Base-by-base conservation (phyloP, 1,139 yeast genomes). In the Taphrina flavorubra region DNA sequence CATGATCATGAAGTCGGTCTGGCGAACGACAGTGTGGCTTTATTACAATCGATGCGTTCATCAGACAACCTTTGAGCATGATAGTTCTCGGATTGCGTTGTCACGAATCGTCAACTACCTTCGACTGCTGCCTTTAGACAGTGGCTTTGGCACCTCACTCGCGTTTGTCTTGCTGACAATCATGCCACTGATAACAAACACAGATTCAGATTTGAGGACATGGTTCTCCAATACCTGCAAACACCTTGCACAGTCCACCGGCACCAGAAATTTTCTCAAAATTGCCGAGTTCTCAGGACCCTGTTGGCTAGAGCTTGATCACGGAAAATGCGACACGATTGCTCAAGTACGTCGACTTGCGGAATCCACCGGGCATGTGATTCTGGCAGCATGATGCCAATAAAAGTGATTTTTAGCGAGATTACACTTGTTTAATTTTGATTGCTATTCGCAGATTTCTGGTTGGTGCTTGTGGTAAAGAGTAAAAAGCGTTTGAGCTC, bases 121-220 rank as follows among this genome's bases (percentile, higher is more conserved):
- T 42, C 37, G 56, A 13, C 3, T 55, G 55, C 11, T 63, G 61
- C 51, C 67, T 11, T 13, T 53, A 10, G 42, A 56, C n/a, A 55
- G 67, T 37, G 20, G 40, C 16, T 63, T 51, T 31, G 61, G 67
- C 37, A 63, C 67, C 14, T 49, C 67, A 6, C 56, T 63, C 2
- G 67, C 67, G 13, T 63, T 55, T n/a, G 46, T 58, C 10, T 25
- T 63, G 44, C 39, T 55, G 61, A 63, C 61, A 16, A 63, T 63
- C 1, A 40, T 55, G 61, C 67, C 67, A 4, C 55, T 63, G 36
- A 34, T 63, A 7, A 46, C 31, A 1, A 36, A 53, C 10, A 1
- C 18, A 7, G 51, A 53, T 11, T 18, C 6, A 7, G 40, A 25
- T 7, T n/a, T 55, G 51, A 34, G 67, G n/a, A 44, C 51, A 13